These are phyloP conservation scores for Ogataea pignaliae DNA, from an alignment of 805 yeast species.

Conservation along the genomic window DNA sequence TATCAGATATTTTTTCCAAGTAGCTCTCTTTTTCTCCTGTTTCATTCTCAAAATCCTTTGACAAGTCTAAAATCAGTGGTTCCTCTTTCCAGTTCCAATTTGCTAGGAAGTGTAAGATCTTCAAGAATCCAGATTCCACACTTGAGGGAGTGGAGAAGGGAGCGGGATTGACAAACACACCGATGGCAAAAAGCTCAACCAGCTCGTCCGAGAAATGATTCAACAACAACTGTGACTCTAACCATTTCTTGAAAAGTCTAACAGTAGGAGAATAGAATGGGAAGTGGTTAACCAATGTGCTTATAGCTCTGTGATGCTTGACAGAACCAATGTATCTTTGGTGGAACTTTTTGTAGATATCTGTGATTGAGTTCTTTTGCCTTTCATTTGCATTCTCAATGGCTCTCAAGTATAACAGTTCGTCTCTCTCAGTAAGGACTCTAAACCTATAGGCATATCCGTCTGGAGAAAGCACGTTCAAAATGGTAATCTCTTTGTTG, in stretches of 20 bases:
- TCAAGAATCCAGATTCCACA: constrained; percentile 74
- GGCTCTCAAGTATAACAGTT: constrained; percentile 64
- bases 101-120: constrained; percentile 65
- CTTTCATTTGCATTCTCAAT: constrained; percentile 62
- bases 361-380: constrained; percentile 52
- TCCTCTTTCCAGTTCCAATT: constrained; percentile 95
- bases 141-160: constrained; percentile 83
- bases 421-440: constrained; percentile 81
- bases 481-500: constrained; percentile 50
- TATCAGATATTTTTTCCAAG: constrained; percentile 51
- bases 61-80: constrained; percentile 74
- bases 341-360: constrained; percentile 58
- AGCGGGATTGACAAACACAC: constrained; percentile 80
- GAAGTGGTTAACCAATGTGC: constrained; percentile 64
- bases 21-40: constrained; percentile 21
- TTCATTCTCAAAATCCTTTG: constrained; percentile 37
- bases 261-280: constrained; percentile 76
- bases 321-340: constrained; percentile 62
- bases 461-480: constrained; percentile 75
- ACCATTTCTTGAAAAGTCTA: constrained; percentile 84
- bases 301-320: constrained; percentile 78
- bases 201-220: constrained; percentile 73
- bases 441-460: constrained; percentile 84
- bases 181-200: constrained; percentile 75
- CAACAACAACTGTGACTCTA: constrained; percentile 73